Conservation (phyloP, 129 eudicot genomes). For the Flaveria robusta region DNA sequence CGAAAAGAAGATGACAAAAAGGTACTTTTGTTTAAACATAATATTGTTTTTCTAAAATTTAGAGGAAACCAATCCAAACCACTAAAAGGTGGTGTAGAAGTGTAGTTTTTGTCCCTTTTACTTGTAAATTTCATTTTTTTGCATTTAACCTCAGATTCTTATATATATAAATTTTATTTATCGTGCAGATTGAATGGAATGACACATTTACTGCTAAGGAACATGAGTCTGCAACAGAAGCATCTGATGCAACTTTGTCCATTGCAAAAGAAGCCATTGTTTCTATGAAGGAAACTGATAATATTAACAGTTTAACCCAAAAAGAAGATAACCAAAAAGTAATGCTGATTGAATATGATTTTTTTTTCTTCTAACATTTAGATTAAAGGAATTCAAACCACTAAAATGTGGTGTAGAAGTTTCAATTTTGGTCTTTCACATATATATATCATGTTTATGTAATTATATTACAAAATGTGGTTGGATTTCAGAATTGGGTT, state of each 20-base stretch:
- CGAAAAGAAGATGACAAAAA: slow-evolving; percentile 23
- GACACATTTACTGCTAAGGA: slow-evolving; percentile 61
- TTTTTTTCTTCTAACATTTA: neutral
- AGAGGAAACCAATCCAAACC: neutral
- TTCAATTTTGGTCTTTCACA: neutral
- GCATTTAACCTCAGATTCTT: neutral
- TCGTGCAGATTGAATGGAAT: slow-evolving; percentile 61
- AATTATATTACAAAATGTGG: neutral
- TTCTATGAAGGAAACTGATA: slow-evolving; percentile 1
- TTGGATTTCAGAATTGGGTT: neutral
- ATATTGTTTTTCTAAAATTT: neutral
- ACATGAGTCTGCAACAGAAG: slow-evolving; percentile 64
- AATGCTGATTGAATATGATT: neutral
- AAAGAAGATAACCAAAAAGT: slow-evolving; percentile 16
- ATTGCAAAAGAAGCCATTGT: slow-evolving; percentile 35
- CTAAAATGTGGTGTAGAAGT: slow-evolving; percentile 1
- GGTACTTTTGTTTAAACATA: slow-evolving; percentile 20
- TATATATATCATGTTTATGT: neutral
- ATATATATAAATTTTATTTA: slow-evolving; percentile 17
- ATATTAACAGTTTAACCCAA: slow-evolving; percentile 12
- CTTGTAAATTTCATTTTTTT: neutral
- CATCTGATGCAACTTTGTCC: slow-evolving; percentile 62
- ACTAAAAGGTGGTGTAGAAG: neutral
- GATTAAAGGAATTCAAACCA: neutral
- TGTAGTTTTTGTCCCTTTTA: too few species aligned